Conservation (phyloP, 345 rosid genomes). For the Excoecaria cochinchinensis region DNA sequence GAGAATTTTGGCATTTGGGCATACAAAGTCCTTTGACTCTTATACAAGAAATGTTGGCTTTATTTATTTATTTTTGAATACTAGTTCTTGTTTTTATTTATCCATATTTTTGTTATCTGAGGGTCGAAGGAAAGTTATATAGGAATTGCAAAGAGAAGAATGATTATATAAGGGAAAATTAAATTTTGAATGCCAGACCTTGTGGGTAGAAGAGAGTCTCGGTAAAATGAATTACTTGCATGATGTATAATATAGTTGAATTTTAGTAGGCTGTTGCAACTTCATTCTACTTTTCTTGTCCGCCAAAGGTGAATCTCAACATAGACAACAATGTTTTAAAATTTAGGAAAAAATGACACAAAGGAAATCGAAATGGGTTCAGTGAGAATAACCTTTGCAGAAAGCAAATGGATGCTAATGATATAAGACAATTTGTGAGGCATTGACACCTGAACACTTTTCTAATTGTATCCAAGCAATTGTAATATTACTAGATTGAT, state of each 20-base stretch:
- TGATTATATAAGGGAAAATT: neutral
- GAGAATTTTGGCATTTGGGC: neutral
- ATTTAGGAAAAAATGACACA: constrained; percentile 59
- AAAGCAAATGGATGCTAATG: constrained; percentile 40
- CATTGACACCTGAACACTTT: constrained; percentile 27
- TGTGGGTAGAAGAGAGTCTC: neutral
- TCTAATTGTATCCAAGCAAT: neutral
- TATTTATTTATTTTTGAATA: neutral
- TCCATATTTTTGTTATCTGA: neutral
- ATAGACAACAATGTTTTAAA: constrained; percentile 89
- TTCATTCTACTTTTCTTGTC: constrained; percentile 84
- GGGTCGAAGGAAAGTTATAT: neutral
- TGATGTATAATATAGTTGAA: constrained; percentile 1
- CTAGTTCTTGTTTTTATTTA: neutral
- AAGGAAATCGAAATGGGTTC: constrained; percentile 57
- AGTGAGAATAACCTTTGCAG: constrained; percentile 79
- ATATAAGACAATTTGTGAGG: constrained; percentile 55
- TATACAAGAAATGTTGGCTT: neutral
- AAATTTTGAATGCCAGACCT: neutral
- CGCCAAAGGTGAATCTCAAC: constrained; percentile 80
- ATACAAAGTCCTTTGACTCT: neutral
- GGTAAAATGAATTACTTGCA: neutral
- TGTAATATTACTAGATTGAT: no score
- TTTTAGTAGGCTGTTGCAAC: constrained; percentile 76
- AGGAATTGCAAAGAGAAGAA: neutral